phyloP scores from a whole-genome alignment of 345 rosid genomes.

The Acer yangbiense region DNA sequence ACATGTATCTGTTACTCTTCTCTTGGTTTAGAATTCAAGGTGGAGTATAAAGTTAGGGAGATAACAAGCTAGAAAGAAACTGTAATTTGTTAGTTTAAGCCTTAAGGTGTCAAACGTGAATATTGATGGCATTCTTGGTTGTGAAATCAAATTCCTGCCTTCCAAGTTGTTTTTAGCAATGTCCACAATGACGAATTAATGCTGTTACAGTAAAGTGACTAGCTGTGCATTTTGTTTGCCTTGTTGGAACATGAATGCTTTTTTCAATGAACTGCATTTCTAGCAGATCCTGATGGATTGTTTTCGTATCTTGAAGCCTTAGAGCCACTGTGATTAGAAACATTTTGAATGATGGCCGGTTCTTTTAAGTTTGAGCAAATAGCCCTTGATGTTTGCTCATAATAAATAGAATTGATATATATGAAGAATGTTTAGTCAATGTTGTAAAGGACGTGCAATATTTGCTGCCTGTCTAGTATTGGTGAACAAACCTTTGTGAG shows the following conservation, averaged over 20 bases:
- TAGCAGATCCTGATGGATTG: background rate
- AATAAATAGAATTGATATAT: background rate
- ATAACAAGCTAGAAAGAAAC: no score
- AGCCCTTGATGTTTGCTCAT: background rate
- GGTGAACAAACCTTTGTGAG: no score
- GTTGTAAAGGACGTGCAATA: no score
- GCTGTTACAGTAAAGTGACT: background rate
- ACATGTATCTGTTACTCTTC: no score
- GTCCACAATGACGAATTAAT: background rate
- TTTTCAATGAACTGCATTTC: background rate
- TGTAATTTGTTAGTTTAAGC: no score
- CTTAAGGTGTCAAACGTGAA: no score
- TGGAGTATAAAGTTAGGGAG: no score
- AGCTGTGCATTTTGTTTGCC: background rate
- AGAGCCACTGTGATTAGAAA: background rate
- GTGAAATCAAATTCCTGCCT: no score
- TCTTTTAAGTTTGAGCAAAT: background rate
- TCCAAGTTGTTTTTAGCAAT: background rate
- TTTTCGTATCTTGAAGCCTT: background rate
- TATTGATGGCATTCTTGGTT: no score
- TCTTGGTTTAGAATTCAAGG: no score
- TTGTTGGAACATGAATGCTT: conserved; percentile 1
- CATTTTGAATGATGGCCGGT: background rate
- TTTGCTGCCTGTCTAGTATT: background rate
- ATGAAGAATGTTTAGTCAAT: no score